A percentile compares a stretch with the other conserved stretches of the same genome.
These are phyloP conservation scores for Panellus pusillus DNA, from an alignment of 768 basidiomycete genomes.

Conservation along the genomic window DNA sequence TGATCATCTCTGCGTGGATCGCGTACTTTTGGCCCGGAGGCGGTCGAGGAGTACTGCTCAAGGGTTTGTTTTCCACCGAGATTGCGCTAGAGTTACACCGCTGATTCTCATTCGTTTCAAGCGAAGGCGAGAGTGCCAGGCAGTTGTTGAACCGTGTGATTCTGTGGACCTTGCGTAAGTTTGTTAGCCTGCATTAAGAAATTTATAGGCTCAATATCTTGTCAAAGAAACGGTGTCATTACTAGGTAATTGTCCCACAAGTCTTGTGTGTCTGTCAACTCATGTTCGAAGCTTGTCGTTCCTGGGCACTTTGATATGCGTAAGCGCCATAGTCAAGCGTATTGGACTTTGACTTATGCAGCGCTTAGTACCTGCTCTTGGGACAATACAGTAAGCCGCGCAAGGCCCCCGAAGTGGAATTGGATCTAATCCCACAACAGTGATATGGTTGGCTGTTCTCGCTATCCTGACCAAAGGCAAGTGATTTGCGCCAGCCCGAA, in stretches of 20 bases:
- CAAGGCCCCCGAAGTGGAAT: background rate
- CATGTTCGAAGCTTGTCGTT: conserved; percentile 12
- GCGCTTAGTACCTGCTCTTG: conserved; percentile 16
- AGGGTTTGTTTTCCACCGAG: conserved; percentile 3
- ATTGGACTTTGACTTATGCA: background rate
- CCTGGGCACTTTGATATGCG: conserved; percentile 16
- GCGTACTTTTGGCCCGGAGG: conserved; percentile 18
- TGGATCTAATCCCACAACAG: background rate
- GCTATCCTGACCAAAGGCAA: conserved; percentile 19
- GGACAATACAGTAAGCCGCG: conserved; percentile 15
- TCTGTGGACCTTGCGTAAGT: conserved; percentile 21
- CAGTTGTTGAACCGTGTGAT: conserved; percentile 21
- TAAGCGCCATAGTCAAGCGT: background rate
- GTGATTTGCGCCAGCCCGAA: background rate
- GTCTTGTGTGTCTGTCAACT: background rate
- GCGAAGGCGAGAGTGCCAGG: conserved; percentile 15
- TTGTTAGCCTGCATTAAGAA: background rate
- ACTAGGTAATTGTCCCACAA: conserved; percentile 4
- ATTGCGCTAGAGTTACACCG: background rate
- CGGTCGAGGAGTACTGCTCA: conserved; percentile 11
- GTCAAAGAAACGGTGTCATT: conserved; percentile 20
- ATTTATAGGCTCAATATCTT: background rate
- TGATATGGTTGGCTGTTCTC: conserved; percentile 21
- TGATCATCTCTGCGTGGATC: conserved; percentile 21
- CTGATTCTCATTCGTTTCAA: background rate